phyloP scores from a whole-genome alignment of 1,139 yeast species.

The Arxiozyma slooffiae region DNA sequence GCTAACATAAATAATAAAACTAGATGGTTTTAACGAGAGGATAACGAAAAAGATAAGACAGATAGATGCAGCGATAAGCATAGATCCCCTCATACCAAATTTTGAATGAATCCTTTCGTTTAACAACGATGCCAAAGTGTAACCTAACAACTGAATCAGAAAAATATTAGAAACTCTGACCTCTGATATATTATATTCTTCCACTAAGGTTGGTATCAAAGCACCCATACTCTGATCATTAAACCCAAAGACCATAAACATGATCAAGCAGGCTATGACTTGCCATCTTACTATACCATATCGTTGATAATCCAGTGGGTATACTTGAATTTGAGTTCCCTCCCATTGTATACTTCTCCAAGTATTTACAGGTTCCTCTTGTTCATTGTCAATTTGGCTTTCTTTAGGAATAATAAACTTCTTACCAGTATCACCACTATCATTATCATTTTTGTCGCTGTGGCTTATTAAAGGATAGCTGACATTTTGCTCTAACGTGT shows the following conservation, averaged over 20 bases:
- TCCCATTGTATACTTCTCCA: conserved; percentile 18
- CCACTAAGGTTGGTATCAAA: conserved; percentile 24
- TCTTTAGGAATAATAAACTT: not conserved
- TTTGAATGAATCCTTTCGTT: conserved; percentile 24
- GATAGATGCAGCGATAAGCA: conserved; percentile 16
- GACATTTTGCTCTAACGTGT: not conserved
- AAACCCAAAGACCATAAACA: conserved; percentile 28
- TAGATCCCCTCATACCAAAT: conserved; percentile 25
- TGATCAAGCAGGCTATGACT: conserved; percentile 19
- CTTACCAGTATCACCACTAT: not conserved
- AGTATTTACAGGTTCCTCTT: not conserved
- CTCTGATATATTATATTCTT: conserved; percentile 20
- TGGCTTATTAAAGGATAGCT: not conserved
- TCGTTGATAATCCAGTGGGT: conserved; percentile 23
- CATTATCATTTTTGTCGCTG: no score
- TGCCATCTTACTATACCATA: conserved; percentile 23
- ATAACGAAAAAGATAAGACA: conserved; percentile 17
- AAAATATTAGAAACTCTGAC: conserved; percentile 25
- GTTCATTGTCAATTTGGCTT: not conserved
- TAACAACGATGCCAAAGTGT: conserved; percentile 23
- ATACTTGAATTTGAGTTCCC: conserved; percentile 19
- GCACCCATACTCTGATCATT: conserved; percentile 30
- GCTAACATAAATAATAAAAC: conserved; percentile 31
- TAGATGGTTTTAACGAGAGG: conserved; percentile 19
- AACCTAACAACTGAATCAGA: conserved; percentile 25